Evolutionary conservation across 2,329 filamentous ascomycete species (phyloP).

Genomic region (Cercospora zeina): DNA sequence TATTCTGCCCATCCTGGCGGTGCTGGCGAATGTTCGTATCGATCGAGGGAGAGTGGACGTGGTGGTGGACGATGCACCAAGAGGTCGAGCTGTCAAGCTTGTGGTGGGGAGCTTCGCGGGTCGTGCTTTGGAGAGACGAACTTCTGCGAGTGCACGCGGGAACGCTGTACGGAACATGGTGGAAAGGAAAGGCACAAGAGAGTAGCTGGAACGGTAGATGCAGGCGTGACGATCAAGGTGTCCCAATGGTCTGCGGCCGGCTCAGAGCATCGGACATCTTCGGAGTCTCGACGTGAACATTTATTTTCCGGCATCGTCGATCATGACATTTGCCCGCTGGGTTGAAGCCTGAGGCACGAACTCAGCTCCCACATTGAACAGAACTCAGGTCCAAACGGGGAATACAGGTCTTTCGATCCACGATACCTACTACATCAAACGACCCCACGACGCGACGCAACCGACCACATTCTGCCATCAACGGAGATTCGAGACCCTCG

Average conservation of each 20-base stretch:
- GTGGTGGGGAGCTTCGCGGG: constrained; percentile 22
- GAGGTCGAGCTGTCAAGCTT: constrained; percentile 22
- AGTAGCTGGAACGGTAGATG: not conserved
- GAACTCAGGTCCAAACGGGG: not conserved
- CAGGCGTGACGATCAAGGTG: constrained; percentile 8
- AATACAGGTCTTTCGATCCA: not conserved
- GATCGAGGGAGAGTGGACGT: constrained; percentile 14
- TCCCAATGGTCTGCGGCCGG: constrained; percentile 1
- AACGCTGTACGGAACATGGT: constrained; percentile 28
- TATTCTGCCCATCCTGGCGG: constrained; percentile 55
- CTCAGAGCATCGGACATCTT: constrained; percentile 9
- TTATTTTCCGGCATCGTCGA: constrained; percentile 6
- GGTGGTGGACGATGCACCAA: constrained; percentile 3
- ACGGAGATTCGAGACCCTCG: not conserved
- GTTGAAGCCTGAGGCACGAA: constrained; percentile 2
- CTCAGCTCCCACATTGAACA: not conserved
- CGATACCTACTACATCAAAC: not conserved
- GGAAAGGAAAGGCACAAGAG: not conserved
- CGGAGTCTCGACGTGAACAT: constrained; percentile 5
- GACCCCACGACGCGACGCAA: not conserved
- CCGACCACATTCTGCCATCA: not conserved
- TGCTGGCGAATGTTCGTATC: constrained; percentile 37
- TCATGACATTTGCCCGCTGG: constrained; percentile 1
- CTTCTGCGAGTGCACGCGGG: constrained; percentile 18
- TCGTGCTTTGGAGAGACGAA: constrained; percentile 20